Percentiles rank a stretch among this genome's conserved stretches.
phyloP scores from a whole-genome alignment of 2,329 filamentous ascomycete species.

The Pseudocercospora crystallina region DNA sequence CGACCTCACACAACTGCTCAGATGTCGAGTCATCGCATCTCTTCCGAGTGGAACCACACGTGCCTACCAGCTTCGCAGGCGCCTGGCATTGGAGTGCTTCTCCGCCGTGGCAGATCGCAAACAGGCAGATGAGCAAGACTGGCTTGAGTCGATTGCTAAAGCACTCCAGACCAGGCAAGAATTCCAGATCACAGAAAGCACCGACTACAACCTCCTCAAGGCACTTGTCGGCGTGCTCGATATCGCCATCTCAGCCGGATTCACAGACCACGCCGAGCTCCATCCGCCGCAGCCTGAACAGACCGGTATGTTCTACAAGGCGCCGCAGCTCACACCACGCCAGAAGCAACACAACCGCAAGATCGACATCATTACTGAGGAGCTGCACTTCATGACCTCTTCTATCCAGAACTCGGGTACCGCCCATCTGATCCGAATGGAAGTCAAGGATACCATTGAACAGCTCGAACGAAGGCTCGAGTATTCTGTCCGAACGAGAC shows the following conservation, averaged over 20 bases:
- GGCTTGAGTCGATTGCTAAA: slow-evolving; percentile 28
- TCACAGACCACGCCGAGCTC: slow-evolving; percentile 31
- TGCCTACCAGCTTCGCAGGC: slow-evolving; percentile 62
- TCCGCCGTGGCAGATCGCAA: slow-evolving; percentile 39
- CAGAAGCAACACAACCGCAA: slow-evolving; percentile 64
- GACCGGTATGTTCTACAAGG: slow-evolving; percentile 15
- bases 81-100: slow-evolving; percentile 65
- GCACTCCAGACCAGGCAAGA: slow-evolving; percentile 35
- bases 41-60: slow-evolving; percentile 56
- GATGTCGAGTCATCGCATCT: slow-evolving; percentile 58
- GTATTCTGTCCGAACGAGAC: slow-evolving; percentile 67
- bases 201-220: slow-evolving; percentile 68
- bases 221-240: slow-evolving; percentile 70
- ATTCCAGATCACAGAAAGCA: slow-evolving; percentile 56
- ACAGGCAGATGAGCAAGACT: slow-evolving; percentile 10
- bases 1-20: slow-evolving; percentile 39
- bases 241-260: slow-evolving; percentile 69
- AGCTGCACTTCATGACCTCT: slow-evolving; percentile 49
- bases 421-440: slow-evolving; percentile 67
- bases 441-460: slow-evolving; percentile 75
- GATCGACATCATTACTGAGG: slow-evolving; percentile 65
- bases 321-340: slow-evolving; percentile 26
- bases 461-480: slow-evolving; percentile 71
- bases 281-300: slow-evolving; percentile 6
- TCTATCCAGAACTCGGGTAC: slow-evolving; percentile 56